Percentiles rank a stretch among this genome's conserved stretches.
Conservation (phyloP, 345 rosid genomes). For the Salix arbutifolia region DNA sequence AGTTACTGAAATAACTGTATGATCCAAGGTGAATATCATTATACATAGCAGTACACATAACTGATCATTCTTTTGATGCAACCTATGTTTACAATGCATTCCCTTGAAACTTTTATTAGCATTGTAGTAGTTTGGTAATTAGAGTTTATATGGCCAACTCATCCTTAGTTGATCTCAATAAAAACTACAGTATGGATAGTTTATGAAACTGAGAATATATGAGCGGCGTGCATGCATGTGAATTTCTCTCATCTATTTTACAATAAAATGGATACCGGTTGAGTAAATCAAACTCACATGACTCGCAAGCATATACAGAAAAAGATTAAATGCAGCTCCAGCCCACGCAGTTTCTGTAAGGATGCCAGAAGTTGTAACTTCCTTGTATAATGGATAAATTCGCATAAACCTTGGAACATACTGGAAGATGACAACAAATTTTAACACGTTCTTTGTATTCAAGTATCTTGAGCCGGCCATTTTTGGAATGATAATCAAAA, state of each 20-base stretch:
- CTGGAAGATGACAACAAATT: constrained; percentile 33
- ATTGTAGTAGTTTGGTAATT: neutral
- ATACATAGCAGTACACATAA: neutral
- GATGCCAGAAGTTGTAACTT: constrained; percentile 28
- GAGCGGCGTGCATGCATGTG: neutral
- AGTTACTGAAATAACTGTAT: neutral
- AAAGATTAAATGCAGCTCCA: constrained; percentile 28
- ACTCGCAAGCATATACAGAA: constrained; percentile 37
- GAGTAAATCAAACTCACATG: constrained; percentile 27
- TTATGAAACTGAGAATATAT: neutral
- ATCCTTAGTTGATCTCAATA: neutral
- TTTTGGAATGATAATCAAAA: constrained; percentile 19
- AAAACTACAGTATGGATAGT: neutral
- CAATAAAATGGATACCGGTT: no score
- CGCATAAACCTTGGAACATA: constrained; percentile 33
- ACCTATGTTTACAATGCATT: neutral
- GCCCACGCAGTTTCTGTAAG: constrained; percentile 35
- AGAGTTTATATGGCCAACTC: neutral
- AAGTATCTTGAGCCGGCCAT: constrained; percentile 20
- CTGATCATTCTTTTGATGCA: neutral
- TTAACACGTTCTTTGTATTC: constrained; percentile 33
- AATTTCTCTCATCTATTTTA: neutral
- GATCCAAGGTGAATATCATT: neutral
- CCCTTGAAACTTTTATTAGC: neutral
- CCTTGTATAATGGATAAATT: constrained; percentile 28